Base-by-base conservation (phyloP, 202 grass and related monocot species). In the Miscanthus sacchariflorus region DNA sequence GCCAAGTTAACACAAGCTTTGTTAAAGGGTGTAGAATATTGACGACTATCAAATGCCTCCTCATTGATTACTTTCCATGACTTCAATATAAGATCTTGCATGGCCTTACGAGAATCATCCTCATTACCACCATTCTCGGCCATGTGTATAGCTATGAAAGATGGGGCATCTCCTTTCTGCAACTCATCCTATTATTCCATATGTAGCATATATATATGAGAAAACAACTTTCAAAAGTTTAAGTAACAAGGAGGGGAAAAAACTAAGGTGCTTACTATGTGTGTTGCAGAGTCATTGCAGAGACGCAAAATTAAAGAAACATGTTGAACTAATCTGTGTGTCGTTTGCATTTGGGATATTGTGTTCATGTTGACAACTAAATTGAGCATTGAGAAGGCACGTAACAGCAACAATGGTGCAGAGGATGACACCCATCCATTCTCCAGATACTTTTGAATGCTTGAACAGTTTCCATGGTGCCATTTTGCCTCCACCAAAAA, bases 261-360 rank as follows among this genome's bases (percentile, higher is more conserved):
- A n/a, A 61, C 58, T 61, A 61, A 23, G 58, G 58, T 61, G 19
- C 68, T 80, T 73, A 87, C 85, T 0, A 14, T 4, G 79, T 93
- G 87, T 9, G 91, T 93, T 1, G 81, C 91, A 0, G 76, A 93
- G 70, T 93, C 91, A 18, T 93, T 93, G 48, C 91, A 90, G 10
- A 90, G 84, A 0, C 88, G 67, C 0, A 87, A 42, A 69, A 90
- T 72, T 67, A 84, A 61, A 18, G 90, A 83, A 42, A 43, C n/a
- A 33, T 35, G 85, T 44, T 69, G 23, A 28, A 91, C 35, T 24
- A 91, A 67, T 59, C 21, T 78, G 2, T 3, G 21, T 23, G 7
- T 61, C 2, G 58, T 61, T 61, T 61, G 58, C 58, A 61, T 9
- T 23, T 23, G 58, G 58, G 58, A 61, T 61, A 61, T 61, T 10